These are phyloP conservation scores for Aegilops speltoides DNA, from an alignment of 176 grass and related monocot genomes.

Conservation along the genomic window DNA sequence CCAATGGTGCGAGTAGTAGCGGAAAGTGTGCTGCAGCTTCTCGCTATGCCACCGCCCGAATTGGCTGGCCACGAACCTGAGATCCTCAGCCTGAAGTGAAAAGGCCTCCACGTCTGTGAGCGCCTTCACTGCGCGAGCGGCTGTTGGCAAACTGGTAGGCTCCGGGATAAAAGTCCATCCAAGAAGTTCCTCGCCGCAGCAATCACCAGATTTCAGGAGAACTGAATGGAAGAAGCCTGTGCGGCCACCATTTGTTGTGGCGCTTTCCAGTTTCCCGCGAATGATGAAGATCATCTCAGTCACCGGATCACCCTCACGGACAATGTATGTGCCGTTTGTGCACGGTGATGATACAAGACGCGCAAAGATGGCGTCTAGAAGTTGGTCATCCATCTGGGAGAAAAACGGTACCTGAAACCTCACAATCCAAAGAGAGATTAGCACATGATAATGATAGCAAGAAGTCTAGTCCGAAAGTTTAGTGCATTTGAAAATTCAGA, in stretches of 20 bases:
- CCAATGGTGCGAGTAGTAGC: constrained; percentile 77
- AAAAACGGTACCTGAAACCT: constrained; percentile 82
- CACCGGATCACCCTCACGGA: constrained; percentile 91
- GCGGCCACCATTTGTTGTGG: constrained; percentile 71
- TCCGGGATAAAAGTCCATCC: constrained; percentile 68
- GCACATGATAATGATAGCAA: not conserved
- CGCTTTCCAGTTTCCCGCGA: constrained; percentile 84
- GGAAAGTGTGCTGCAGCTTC: constrained; percentile 12
- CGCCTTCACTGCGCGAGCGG: constrained; percentile 66
- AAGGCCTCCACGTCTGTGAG: constrained; percentile 91
- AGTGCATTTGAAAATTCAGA: too few species aligned
- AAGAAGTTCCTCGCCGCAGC: constrained; percentile 85
- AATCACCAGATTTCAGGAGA: constrained; percentile 62
- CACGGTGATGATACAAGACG: constrained; percentile 79
- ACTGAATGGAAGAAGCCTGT: constrained; percentile 85
- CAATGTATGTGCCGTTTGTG: constrained; percentile 75
- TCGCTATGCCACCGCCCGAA: too few species aligned
- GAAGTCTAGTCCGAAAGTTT: not conserved
- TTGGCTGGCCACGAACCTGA: constrained; percentile 67
- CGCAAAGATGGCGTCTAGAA: constrained; percentile 88
- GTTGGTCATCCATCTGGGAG: constrained; percentile 84
- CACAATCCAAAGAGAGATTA: not conserved
- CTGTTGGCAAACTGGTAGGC: constrained; percentile 63
- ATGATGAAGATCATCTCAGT: constrained; percentile 97
- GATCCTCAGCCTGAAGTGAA: constrained; percentile 66